phyloP scores from a whole-genome alignment of 805 yeast species.

The Saturnispora bothae region DNA sequence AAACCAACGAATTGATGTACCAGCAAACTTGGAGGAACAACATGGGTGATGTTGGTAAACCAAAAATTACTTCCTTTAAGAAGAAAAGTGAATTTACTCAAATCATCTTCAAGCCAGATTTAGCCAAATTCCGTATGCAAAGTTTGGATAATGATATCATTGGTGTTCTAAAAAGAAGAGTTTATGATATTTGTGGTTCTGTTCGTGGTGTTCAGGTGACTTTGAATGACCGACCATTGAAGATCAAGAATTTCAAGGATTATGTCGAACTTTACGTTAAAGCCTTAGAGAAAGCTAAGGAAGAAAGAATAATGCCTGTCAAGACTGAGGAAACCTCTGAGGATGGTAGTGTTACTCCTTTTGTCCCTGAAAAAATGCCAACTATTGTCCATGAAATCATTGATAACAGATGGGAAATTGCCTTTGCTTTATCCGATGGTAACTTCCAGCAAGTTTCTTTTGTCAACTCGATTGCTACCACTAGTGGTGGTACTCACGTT shows the following conservation, averaged over 20 bases:
- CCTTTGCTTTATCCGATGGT: constrained; percentile 88
- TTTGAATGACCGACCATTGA: constrained; percentile 63
- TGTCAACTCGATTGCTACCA: constrained; percentile 95
- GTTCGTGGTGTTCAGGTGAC: constrained; percentile 72
- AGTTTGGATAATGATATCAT: constrained; percentile 70
- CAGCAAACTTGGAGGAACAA: constrained; percentile 80
- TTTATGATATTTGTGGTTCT: constrained; percentile 90
- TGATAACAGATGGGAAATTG: constrained; percentile 91
- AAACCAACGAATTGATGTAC: constrained; percentile 48
- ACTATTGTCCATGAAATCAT: constrained; percentile 70
- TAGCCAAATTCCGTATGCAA: constrained; percentile 77
- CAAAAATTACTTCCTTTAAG: constrained; percentile 53
- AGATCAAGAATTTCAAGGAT: constrained; percentile 65
- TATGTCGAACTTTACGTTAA: constrained; percentile 85
- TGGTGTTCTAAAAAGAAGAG: constrained; percentile 84
- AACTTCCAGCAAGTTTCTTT: constrained; percentile 89
- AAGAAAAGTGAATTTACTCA: constrained; percentile 71
- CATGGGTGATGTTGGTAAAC: constrained; percentile 70
- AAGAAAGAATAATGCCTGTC: constrained; percentile 17
- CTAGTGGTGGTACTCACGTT: constrained; percentile 94
- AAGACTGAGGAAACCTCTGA: constrained; percentile 6
- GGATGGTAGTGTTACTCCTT: constrained; percentile 6
- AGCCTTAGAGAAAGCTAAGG: constrained; percentile 49
- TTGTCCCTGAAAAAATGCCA: constrained; percentile 30
- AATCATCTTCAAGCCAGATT: constrained; percentile 81